Evolutionary conservation across 2,329 filamentous ascomycete species (phyloP).

Genomic region (Penicillium nordicum): DNA sequence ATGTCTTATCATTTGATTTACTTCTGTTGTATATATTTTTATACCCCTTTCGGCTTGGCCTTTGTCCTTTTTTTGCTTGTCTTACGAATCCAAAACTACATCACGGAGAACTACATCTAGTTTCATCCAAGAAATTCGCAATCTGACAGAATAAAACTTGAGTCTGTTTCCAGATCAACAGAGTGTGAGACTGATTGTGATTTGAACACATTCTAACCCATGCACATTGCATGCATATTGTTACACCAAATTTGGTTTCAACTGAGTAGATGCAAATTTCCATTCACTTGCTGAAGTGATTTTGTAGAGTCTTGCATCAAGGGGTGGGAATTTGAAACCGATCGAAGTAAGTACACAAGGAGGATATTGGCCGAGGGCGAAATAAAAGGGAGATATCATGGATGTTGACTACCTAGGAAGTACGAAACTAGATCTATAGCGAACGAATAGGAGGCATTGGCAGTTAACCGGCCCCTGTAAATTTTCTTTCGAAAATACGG

Average conservation of each 20-base stretch:
- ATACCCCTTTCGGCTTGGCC: not conserved
- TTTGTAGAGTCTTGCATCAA: not conserved
- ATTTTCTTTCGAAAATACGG: too few relatives aligned
- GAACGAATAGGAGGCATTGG: not conserved
- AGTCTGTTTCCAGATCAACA: not conserved
- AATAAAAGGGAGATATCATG: not conserved
- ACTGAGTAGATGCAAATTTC: not conserved
- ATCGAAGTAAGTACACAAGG: constrained; percentile 9
- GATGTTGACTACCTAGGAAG: not conserved
- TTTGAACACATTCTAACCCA: not conserved
- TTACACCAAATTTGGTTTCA: not conserved
- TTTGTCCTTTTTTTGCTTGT: not conserved
- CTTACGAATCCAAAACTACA: not conserved
- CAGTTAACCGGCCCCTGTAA: too few relatives aligned
- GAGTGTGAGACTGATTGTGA: not conserved
- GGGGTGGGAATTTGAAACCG: not conserved
- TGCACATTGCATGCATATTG: not conserved
- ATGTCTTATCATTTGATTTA: not conserved
- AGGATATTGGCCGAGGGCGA: not conserved
- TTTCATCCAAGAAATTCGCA: not conserved
- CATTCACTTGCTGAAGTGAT: not conserved
- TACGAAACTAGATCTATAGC: not conserved
- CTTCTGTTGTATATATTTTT: not conserved
- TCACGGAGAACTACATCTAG: not conserved
- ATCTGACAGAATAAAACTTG: not conserved